Conservation (phyloP, 2,329 filamentous ascomycete genomes). For the Monosporascus sp. region DNA sequence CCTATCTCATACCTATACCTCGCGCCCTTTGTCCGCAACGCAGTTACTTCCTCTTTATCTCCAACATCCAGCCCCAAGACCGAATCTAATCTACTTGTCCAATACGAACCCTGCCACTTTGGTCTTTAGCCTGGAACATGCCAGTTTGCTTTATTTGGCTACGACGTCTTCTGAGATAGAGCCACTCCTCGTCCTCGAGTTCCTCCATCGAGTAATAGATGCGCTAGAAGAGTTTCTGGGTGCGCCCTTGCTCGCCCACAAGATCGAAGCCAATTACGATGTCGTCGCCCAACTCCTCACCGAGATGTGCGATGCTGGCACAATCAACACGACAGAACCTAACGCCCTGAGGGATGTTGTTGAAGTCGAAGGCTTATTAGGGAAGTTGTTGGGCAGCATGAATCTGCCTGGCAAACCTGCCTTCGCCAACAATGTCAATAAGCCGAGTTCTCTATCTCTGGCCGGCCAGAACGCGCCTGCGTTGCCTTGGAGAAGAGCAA, state of each 20-base stretch:
- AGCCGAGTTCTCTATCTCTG: conserved; percentile 34
- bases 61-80: conserved; percentile 71
- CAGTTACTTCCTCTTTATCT: conserved; percentile 83
- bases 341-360: conserved; percentile 89
- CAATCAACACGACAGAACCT: conserved; percentile 84
- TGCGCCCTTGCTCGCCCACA: conserved; percentile 75
- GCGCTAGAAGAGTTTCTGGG: conserved; percentile 91
- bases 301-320: conserved; percentile 94
- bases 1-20: conserved; percentile 83
- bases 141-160: conserved; percentile 78
- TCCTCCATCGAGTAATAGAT: conserved; percentile 89
- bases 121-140: conserved; percentile 82
- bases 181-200: conserved; percentile 85
- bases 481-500: conserved; percentile 83
- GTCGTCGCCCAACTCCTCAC: conserved; percentile 86
- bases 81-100: conserved; percentile 79
- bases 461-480: conserved; percentile 44
- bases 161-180: conserved; percentile 84
- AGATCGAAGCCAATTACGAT: conserved; percentile 88
- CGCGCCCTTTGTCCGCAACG: conserved; percentile 69
- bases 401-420: conserved; percentile 61
- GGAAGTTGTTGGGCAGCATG: conserved; percentile 82
- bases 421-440: conserved; percentile 32
- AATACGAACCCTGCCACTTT: conserved; percentile 80
- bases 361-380: conserved; percentile 85